phyloP scores from a whole-genome alignment of 2,329 filamentous ascomycete genomes.

The Alternaria sp. region DNA sequence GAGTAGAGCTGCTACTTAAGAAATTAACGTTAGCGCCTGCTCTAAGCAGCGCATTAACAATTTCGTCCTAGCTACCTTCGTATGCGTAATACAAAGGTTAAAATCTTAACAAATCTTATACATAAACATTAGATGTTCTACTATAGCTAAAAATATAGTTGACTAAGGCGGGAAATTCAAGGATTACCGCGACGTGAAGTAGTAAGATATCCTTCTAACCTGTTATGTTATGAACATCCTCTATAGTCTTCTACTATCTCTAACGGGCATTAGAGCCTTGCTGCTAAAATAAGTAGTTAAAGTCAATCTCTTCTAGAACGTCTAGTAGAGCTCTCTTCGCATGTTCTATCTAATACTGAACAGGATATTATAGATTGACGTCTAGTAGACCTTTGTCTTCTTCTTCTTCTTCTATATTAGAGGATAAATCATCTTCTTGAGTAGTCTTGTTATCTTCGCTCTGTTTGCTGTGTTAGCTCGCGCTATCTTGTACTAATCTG shows the following conservation, averaged over 20 bases:
- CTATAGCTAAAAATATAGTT: slow-evolving; percentile 27
- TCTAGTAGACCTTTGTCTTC: slow-evolving; percentile 12
- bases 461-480: slow-evolving; percentile 2
- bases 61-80: slow-evolving; percentile 26
- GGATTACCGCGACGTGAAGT: slow-evolving; percentile 32
- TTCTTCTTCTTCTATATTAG: slow-evolving; percentile 9
- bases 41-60: slow-evolving; percentile 27
- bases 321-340: slow-evolving; percentile 31
- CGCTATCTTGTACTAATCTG: slow-evolving; percentile 1
- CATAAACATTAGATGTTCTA: slow-evolving; percentile 22
- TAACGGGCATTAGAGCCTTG: slow-evolving; percentile 24
- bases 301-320: slow-evolving; percentile 34
- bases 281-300: slow-evolving; percentile 28
- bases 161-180: slow-evolving; percentile 29
- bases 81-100: slow-evolving; percentile 37
- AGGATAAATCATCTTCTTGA: slow-evolving; percentile 4
- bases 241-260: slow-evolving; percentile 30
- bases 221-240: slow-evolving; percentile 20
- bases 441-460: slow-evolving; percentile 1
- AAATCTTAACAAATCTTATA: slow-evolving; percentile 30
- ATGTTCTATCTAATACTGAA: slow-evolving; percentile 37
- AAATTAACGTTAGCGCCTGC: slow-evolving; percentile 29
- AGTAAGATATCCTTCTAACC: slow-evolving; percentile 25
- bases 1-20: slow-evolving; percentile 10
- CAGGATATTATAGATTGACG: slow-evolving; percentile 28